phyloP scores from a whole-genome alignment of 768 basidiomycete species.

The Lactarius deliciosus region DNA sequence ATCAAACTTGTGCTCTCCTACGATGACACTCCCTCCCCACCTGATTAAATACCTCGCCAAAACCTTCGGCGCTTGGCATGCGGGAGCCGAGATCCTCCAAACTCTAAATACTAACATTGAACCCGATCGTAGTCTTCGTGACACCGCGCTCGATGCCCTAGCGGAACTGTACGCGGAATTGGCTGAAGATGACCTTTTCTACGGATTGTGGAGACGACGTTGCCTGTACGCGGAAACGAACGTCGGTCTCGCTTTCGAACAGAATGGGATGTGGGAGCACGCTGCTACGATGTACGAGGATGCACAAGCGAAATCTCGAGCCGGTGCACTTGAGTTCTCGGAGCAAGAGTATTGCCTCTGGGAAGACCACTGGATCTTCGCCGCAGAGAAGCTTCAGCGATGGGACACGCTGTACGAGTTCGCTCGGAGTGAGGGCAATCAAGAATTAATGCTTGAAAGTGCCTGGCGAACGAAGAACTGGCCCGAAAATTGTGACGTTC shows the following conservation, averaged over 20 bases:
- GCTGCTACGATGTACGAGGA: constrained; percentile 85
- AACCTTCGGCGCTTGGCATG: constrained; percentile 95
- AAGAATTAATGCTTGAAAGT: constrained; percentile 90
- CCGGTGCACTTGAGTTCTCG: constrained; percentile 81
- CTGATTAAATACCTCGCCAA: constrained; percentile 96
- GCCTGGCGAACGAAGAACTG: constrained; percentile 96
- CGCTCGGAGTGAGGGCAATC: constrained; percentile 83
- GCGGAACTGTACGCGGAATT: constrained; percentile 96
- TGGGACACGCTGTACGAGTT: constrained; percentile 96
- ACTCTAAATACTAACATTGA: constrained; percentile 75
- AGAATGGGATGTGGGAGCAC: constrained; percentile 96
- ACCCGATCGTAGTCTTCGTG: constrained; percentile 75
- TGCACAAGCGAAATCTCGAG: constrained; percentile 82
- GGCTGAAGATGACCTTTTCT: constrained; percentile 95
- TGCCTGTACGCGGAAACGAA: constrained; percentile 90
- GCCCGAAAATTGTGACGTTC: constrained; percentile 70
- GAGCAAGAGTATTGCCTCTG: constrained; percentile 96
- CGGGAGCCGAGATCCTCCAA: constrained; percentile 81
- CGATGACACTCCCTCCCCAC: constrained; percentile 89
- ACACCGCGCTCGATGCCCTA: constrained; percentile 85
- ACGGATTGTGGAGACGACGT: constrained; percentile 92
- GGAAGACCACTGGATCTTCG: constrained; percentile 99
- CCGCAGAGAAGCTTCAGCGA: constrained; percentile 94
- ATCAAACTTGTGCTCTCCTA: constrained; percentile 79
- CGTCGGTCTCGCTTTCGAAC: constrained; percentile 83